phyloP scores from a whole-genome alignment of 1,284 basidiomycete species.

The Vanrija humicola region DNA sequence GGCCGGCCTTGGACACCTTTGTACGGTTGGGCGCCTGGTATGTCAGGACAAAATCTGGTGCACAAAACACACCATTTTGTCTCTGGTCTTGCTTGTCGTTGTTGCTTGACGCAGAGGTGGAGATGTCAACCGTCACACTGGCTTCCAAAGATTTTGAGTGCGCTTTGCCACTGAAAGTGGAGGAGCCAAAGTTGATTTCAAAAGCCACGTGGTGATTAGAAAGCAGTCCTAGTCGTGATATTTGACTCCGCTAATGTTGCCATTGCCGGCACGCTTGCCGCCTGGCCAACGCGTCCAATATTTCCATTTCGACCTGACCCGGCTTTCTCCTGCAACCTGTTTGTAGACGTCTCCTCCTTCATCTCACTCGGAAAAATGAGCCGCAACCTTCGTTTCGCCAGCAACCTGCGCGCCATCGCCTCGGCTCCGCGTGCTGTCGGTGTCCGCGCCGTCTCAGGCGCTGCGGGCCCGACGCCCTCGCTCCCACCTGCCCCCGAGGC shows the following conservation, averaged over 20 bases:
- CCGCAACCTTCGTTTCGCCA: constrained; percentile 14
- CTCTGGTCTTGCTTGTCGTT: neutral
- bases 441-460: constrained; percentile 13
- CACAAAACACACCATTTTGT: constrained; percentile 9
- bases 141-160: neutral
- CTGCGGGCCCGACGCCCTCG: neutral
- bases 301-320: no score
- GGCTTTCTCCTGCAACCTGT: neutral
- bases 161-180: neutral
- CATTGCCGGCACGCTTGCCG: no score
- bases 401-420: constrained; percentile 4
- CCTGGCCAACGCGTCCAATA: no score
- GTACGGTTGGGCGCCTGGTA: constrained; percentile 33
- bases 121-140: neutral
- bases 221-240: neutral
- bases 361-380: constrained; percentile 9
- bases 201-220: constrained; percentile 2
- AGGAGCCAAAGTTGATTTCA: neutral
- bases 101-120: neutral
- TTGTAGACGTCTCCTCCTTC: neutral
- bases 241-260: no score
- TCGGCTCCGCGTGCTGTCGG: constrained; percentile 6
- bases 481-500: neutral
- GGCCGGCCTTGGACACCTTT: constrained; percentile 56
- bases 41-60: neutral